Base-by-base conservation (phyloP, 805 yeast species). In the Crinitomyces ghanaensis region DNA sequence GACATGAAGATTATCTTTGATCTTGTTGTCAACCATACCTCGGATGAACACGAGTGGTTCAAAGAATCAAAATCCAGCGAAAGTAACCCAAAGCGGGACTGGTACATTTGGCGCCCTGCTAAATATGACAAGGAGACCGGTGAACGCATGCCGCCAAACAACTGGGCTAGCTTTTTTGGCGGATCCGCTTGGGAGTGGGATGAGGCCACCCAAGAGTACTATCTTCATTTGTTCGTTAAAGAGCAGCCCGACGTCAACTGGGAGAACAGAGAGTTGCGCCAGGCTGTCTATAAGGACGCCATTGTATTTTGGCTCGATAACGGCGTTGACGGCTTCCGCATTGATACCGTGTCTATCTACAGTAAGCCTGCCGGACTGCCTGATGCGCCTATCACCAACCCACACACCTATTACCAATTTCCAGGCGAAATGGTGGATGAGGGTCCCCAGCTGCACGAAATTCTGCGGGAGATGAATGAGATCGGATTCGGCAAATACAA, bases 241-340 rank as follows among this genome's bases (percentile, higher is more conserved):
- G 48, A 64, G 19, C 78, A 72, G 53, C 77, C 77, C 11, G 78
- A 72, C 46, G 57, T 72, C 45, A 72, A 72, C 54, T 72, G 77
- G 79, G 77, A 72, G 43, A 70, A 63, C 45, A 42, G 61, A 35
- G 65, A 52, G 45, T 53, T 49, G 21, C 40, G 60, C n/a, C 42
- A 39, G 8, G 59, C 59, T 2, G 46, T 70, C 36, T 22, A 30
- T 16, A 66, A 67, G 51, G 57, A 67, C 17, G 70, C 74, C 3
- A 52, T 70, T 41, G 57, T 55, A 24, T 71, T 60, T 50, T 71
- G 77, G 77, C 62, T 62, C 37, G 62, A 67, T 34, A 62, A 66
- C 40, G 76, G 76, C 24, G 62, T 68, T 19, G 70, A 66, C 47
- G 76, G 76, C 4, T 71, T 70, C 58, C 60, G 76, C 53, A 67